Conservation (phyloP, 192 early-diverging fungal species). For the Gamsiella multidivaricata region DNA sequence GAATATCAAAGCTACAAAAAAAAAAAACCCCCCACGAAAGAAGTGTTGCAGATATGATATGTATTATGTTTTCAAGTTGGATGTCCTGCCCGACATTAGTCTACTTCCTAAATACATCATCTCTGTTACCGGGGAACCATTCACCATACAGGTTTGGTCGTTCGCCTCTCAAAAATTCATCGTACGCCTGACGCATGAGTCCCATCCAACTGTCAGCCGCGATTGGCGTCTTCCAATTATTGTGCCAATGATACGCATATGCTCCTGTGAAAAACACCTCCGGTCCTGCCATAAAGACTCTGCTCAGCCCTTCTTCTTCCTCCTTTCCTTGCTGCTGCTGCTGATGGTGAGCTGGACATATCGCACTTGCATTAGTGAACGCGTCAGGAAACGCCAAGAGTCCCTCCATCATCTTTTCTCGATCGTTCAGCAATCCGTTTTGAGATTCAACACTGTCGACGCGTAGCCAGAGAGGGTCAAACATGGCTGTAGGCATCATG, state of each 20-base stretch:
- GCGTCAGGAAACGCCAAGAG: conserved; percentile 36
- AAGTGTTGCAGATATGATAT: too few species aligned
- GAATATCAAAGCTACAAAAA: too few species aligned
- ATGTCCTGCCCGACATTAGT: not conserved
- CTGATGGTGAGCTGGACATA: conserved; percentile 11
- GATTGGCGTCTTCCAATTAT: conserved; percentile 39
- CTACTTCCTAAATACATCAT: not conserved
- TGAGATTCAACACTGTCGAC: conserved; percentile 21
- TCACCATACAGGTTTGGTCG: conserved; percentile 53
- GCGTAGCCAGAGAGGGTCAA: conserved; percentile 54
- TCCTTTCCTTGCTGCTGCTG: not conserved
- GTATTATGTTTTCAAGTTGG: too few species aligned
- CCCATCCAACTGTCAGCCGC: conserved; percentile 46
- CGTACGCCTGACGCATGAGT: conserved; percentile 31
- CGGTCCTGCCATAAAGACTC: conserved; percentile 29
- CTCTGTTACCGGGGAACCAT: conserved; percentile 23
- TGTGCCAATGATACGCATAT: conserved; percentile 56
- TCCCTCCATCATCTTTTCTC: conserved; percentile 20
- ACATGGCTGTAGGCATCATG: conserved; percentile 43
- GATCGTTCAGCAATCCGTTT: not conserved
- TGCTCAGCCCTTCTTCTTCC: not conserved
- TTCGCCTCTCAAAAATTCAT: conserved; percentile 41
- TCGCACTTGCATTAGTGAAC: conserved; percentile 10
- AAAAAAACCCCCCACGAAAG: too few species aligned
- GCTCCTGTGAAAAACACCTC: conserved; percentile 51